phyloP scores from a whole-genome alignment of 371 early-diverging fungal species.

The Nematocida sp. region DNA sequence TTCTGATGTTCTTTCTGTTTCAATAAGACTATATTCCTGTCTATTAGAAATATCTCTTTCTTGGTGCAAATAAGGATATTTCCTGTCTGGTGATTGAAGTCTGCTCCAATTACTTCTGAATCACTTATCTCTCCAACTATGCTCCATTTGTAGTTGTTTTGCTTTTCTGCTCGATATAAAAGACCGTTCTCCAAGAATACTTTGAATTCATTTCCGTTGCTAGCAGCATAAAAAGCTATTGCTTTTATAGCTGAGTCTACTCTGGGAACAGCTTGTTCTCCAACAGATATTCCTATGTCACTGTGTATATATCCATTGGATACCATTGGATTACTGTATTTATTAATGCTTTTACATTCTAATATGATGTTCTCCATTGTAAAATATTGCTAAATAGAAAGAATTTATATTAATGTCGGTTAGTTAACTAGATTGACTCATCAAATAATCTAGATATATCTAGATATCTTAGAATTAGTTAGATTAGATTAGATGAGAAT shows the following conservation, averaged over 20 bases:
- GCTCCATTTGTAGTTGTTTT: constrained; percentile 14
- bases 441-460: no score
- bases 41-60: constrained; percentile 13
- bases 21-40: constrained; percentile 16
- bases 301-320: constrained; percentile 10
- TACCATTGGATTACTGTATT: not conserved
- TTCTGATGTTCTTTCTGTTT: not conserved
- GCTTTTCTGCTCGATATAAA: not conserved
- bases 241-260: not conserved
- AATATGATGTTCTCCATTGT: constrained; percentile 27
- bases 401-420: not conserved
- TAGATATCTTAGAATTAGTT: not conserved
- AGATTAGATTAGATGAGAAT: not conserved
- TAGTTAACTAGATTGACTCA: no score
- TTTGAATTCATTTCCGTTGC: constrained; percentile 23
- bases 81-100: constrained; percentile 20
- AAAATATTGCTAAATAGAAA: not conserved
- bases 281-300: not conserved
- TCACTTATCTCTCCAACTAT: constrained; percentile 24
- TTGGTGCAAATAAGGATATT: constrained; percentile 23
- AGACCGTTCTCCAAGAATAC: not conserved
- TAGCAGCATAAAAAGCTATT: constrained; percentile 7
- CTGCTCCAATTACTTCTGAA: not conserved
- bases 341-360: not conserved
- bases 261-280: not conserved